phyloP scores from a whole-genome alignment of 495 filamentous ascomycete species.

The Penicillium parvum region DNA sequence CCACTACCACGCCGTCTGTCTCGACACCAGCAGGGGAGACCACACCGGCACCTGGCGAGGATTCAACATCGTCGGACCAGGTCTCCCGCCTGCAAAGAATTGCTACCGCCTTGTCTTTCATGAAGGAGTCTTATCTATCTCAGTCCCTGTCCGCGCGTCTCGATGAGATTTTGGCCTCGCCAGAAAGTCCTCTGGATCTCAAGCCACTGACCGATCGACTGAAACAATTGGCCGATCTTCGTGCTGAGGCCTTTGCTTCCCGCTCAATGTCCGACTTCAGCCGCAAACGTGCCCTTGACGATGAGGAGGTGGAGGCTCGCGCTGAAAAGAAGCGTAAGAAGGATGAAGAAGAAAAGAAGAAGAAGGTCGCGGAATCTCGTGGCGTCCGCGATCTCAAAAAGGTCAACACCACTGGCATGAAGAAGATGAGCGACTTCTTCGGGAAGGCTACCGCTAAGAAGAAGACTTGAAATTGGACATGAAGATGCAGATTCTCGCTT shows the following conservation, averaged over 20 bases:
- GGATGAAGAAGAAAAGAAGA: slow-evolving; percentile 73
- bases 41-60: slow-evolving; percentile 30
- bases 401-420: slow-evolving; percentile 87
- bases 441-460: slow-evolving; percentile 55
- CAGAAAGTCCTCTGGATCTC: slow-evolving; percentile 59
- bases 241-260: slow-evolving; percentile 62
- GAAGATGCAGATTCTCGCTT: too few species aligned
- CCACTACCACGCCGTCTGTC: slow-evolving; percentile 34
- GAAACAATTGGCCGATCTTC: slow-evolving; percentile 55
- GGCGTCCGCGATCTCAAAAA: slow-evolving; percentile 78
- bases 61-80: slow-evolving; percentile 37
- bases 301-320: slow-evolving; percentile 56
- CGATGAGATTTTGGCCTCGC: slow-evolving; percentile 41
- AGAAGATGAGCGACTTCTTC: slow-evolving; percentile 95
- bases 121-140: slow-evolving; percentile 68
- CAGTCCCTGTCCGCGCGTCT: slow-evolving; percentile 45
- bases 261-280: slow-evolving; percentile 67
- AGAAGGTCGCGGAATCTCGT: slow-evolving; percentile 65
- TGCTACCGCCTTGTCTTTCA: slow-evolving; percentile 69
- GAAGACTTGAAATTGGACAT: slow-evolving; percentile 33
- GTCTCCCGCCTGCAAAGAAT: slow-evolving; percentile 64
- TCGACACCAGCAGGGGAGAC: slow-evolving; percentile 42
- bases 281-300: slow-evolving; percentile 63
- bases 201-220: slow-evolving; percentile 63
- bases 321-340: slow-evolving; percentile 60